Evolutionary conservation across 2,329 filamentous ascomycete species (phyloP), one percentile per base, ranked within the genome.

Genomic region (Zymoseptoria tritici): DNA sequence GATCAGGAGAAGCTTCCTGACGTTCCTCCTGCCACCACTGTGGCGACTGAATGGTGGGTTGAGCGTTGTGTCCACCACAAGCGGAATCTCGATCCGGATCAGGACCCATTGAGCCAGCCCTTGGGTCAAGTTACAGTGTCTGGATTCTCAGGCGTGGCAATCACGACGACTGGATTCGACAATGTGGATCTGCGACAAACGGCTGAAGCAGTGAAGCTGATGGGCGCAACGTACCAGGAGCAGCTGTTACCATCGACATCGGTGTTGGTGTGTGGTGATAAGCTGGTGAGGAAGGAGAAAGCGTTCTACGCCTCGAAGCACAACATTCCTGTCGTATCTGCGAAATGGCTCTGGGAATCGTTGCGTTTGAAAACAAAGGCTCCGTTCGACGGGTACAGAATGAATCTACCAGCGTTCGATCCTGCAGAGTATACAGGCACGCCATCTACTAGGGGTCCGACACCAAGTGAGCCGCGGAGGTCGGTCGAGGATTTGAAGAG

Each of bases 1-100:
- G 57, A 54, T 54, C 62, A 57, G 42, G 56, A 57, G 21, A 49
- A 59, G n/a, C 52, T 70, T 11, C 67, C 71, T 26, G 60, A 60
- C 9, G 60, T 71, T 13, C 66, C 71, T 16, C 20, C 60, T n/a
- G 63, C 60, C 46, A 71, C 70, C 11, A 73, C 79, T 54, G 70
- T 80, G 13, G 85, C 96, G 31, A 97, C 91, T 9, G 91, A 96
- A 71, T 95, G 94, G 81, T 99, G 93, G 83, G 81, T 99, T 56
- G 94, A 99, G 75, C 85, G 85, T 54, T 97, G 93, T 72, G 78
- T 99, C 49, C 86, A 92, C 71, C 84, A 84, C 64, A 94, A 90
- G 73, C 78, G 76, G 24, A 83, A 93, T 66, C 80, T 90, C 53
- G 79, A 88, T 29, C 90, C 91, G 4, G 77, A 80, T 56, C 79